A percentile compares a stretch with the other conserved stretches of the same genome.
Evolutionary conservation across 768 basidiomycete genomes (phyloP).

Genomic region (Suillus occidentalis): DNA sequence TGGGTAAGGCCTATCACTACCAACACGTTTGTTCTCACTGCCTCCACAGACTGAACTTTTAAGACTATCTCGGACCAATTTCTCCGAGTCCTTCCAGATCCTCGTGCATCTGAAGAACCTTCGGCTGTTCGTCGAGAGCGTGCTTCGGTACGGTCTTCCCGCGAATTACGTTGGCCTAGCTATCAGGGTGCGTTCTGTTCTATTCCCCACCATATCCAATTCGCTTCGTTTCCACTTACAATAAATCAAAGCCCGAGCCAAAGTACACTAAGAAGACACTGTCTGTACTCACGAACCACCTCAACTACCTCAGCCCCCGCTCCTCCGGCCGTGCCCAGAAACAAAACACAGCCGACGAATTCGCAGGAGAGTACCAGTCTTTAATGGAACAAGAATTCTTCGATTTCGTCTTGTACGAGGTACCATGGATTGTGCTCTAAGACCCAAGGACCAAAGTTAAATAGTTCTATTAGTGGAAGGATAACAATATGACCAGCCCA

Average conservation of each 20-base stretch:
- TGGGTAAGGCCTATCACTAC: slow-evolving; percentile 62
- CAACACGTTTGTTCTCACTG: neutral
- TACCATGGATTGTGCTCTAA: slow-evolving; percentile 84
- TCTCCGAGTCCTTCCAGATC: slow-evolving; percentile 94
- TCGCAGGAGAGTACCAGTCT: slow-evolving; percentile 87
- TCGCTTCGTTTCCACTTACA: neutral
- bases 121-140: slow-evolving; percentile 91
- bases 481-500: slow-evolving; percentile 64
- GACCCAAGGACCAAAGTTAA: slow-evolving; percentile 24
- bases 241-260: slow-evolving; percentile 68
- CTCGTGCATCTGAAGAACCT: slow-evolving; percentile 92
- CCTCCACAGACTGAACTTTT: slow-evolving; percentile 80
- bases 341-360: slow-evolving; percentile 56
- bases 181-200: slow-evolving; percentile 59
- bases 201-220: neutral
- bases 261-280: slow-evolving; percentile 83
- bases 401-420: slow-evolving; percentile 92
- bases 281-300: slow-evolving; percentile 68
- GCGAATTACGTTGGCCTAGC: slow-evolving; percentile 83
- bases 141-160: slow-evolving; percentile 92
- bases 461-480: slow-evolving; percentile 55
- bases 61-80: slow-evolving; percentile 88
- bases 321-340: slow-evolving; percentile 54
- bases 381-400: slow-evolving; percentile 95
- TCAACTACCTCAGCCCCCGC: slow-evolving; percentile 76